Evolutionary conservation across 2,329 filamentous ascomycete species (phyloP), one percentile per base, ranked within the genome.

Genomic region (Diplodia mutila): DNA sequence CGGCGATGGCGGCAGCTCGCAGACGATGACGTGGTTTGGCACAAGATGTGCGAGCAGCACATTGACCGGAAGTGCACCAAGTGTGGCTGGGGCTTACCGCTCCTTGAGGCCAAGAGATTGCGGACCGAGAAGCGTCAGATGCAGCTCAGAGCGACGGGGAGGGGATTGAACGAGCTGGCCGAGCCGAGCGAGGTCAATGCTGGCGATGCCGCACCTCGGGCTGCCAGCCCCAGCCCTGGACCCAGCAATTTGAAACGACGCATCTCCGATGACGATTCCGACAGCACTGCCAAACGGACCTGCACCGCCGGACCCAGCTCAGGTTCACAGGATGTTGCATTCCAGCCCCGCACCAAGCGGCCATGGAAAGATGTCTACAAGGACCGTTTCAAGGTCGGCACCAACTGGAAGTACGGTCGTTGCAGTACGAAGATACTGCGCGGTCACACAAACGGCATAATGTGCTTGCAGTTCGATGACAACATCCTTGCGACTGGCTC

Each of bases 291-390:
- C 14, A 82, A 81, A 68, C 78, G 78, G 4, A 65, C 73, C 25
- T 81, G 80, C 67, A 74, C 73, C 2, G 68, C 72, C 16, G 51
- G 57, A 7, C 54, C 55, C 9, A 48, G 49, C 34, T 42, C 57
- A 1, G 32, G 39, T 64, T 55, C 12, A 59, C 55, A 63, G 76
- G 1, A 79, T 80, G 39, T 69, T 80, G 34, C 80, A 81, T 85
- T 85, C 72, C 83, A 83, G 69, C 82, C 82, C 16, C 75, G 77
- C 27, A 77, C 75, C 69, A 79, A 79, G 69, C 80, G 93, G 34
- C 93, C 91, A 0, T 99, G 95, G 95, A 99, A 99, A 79, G 93
- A 97, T 69, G 92, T 99, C 1, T 99, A 99, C 82, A 91, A 93
- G 70, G 94, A 97, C 77, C 88, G 92, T 18, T 98, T 94, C 84